Percentiles rank a stretch among this genome's conserved stretches.
These are phyloP conservation scores for Diaporthe sp. DNA, from an alignment of 2,329 filamentous ascomycete species.

Conservation along the genomic window DNA sequence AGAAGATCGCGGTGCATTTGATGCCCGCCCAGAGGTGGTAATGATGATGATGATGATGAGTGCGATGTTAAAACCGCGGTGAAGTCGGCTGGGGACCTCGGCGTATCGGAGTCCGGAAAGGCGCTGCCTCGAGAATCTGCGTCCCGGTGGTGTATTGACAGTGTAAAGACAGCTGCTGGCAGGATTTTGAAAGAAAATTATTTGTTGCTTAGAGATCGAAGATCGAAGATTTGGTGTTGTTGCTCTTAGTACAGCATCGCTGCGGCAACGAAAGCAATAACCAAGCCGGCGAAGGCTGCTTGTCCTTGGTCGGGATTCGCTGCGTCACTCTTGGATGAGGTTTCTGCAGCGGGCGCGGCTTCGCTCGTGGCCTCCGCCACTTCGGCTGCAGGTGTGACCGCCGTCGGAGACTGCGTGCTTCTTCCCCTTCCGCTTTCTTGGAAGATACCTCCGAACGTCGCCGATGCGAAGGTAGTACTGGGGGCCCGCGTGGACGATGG, in stretches of 20 bases:
- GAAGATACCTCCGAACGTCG: constrained; percentile 62
- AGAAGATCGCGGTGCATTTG: constrained; percentile 24
- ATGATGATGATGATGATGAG: not conserved
- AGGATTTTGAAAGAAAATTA: constrained; percentile 12
- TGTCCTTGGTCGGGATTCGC: constrained; percentile 59
- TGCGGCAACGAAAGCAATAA: constrained; percentile 68
- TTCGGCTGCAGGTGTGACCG: constrained; percentile 30
- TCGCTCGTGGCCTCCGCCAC: constrained; percentile 39
- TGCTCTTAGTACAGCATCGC: constrained; percentile 59
- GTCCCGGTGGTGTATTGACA: constrained; percentile 12
- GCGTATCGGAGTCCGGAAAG: constrained; percentile 7
- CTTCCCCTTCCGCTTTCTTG: constrained; percentile 62
- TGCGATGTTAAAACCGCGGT: not conserved
- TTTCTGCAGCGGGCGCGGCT: constrained; percentile 41
- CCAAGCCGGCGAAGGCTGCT: constrained; percentile 64
- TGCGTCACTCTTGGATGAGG: constrained; percentile 57
- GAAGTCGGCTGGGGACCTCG: not conserved
- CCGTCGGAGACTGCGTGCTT: constrained; percentile 36
- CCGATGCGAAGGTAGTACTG: constrained; percentile 40
- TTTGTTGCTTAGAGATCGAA: constrained; percentile 47
- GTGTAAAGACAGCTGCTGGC: constrained; percentile 29
- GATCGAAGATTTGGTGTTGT: constrained; percentile 45
- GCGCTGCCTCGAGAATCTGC: constrained; percentile 29
- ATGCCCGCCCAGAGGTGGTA: constrained; percentile 10
- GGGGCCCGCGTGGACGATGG: constrained; percentile 39